Evolutionary conservation across 257 asterid species (phyloP), one percentile per base, ranked within the genome.

Genomic region (Petrea volubilis): DNA sequence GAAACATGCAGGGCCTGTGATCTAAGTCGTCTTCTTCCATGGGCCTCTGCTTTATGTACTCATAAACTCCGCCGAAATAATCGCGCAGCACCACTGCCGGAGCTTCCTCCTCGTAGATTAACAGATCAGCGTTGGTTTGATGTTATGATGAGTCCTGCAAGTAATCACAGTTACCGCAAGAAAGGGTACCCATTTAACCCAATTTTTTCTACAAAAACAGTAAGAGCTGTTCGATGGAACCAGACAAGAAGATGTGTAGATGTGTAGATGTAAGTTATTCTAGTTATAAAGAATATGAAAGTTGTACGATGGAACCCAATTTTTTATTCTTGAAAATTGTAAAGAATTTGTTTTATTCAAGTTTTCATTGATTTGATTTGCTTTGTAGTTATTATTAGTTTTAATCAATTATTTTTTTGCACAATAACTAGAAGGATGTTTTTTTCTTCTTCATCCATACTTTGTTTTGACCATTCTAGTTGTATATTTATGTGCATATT

Each of bases 1-100:
- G 91, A 49, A 82, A 79, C 84, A 72, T 84, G 74, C 82, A 85
- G 28, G 90, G 85, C 15, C 65, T 64, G 13, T 75, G 61, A 38
- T 81, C 89, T 78, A 81, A 69, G 29, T 83, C 90, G 10, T 79
- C 92, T 31, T 89, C 97, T 10, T 89, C 97, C 90, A 89, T 78
- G 14, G 89, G 77, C 86, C 87, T 92, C 77, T 79, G 80, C 47
- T 68, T 68, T 47, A 92, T 77, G 84, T 82, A 89, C 18, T 86
- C 88, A 38, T 63, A 80, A 11, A 89, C 87, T 7, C 88, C 95
- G 60, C 75, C 83, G 71, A 79, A 84, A 62, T 78, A 83, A 80
- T 91, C 97, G 46, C 80, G 60, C 49, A 67, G 79, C 62, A 75
- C 85, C 31, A 82, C 81, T 60, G 71, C 85, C 38, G 83, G 72